Evolutionary conservation across 176 grass and related monocot genomes (phyloP).

Genomic region (Avena atlantica): DNA sequence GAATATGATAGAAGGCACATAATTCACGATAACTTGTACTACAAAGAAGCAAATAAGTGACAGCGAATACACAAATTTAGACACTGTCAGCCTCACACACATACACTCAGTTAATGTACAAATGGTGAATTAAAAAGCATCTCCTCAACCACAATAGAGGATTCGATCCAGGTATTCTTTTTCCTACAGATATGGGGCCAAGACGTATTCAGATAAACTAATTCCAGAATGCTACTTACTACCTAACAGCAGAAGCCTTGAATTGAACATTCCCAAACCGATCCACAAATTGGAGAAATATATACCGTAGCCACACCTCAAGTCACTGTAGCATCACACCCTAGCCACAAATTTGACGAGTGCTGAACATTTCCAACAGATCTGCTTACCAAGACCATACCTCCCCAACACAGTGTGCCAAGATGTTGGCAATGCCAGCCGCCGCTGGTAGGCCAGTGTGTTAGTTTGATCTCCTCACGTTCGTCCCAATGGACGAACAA

Average conservation of each 20-base stretch:
- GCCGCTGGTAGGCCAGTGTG: constrained; percentile 68
- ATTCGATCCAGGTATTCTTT: background rate
- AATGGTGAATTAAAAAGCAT: background rate
- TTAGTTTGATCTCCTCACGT: no score
- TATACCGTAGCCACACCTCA: background rate
- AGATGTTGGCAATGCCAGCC: constrained; percentile 53
- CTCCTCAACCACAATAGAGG: background rate
- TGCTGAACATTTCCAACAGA: background rate
- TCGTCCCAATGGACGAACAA: no score
- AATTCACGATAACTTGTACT: background rate
- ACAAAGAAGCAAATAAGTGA: background rate
- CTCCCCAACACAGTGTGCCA: constrained; percentile 61
- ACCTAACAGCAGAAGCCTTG: background rate
- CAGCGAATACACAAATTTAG: background rate
- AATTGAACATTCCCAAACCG: background rate
- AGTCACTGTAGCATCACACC: background rate
- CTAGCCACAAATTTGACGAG: background rate
- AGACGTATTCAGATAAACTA: background rate
- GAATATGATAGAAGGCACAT: background rate
- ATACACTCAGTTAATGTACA: background rate
- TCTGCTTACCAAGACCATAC: constrained; percentile 43
- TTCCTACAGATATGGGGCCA: background rate
- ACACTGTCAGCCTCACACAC: background rate
- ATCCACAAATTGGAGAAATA: background rate
- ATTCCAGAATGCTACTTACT: background rate